Evolutionary conservation across 305 asterid species (phyloP).

Genomic region (Nicotiana rustica): DNA sequence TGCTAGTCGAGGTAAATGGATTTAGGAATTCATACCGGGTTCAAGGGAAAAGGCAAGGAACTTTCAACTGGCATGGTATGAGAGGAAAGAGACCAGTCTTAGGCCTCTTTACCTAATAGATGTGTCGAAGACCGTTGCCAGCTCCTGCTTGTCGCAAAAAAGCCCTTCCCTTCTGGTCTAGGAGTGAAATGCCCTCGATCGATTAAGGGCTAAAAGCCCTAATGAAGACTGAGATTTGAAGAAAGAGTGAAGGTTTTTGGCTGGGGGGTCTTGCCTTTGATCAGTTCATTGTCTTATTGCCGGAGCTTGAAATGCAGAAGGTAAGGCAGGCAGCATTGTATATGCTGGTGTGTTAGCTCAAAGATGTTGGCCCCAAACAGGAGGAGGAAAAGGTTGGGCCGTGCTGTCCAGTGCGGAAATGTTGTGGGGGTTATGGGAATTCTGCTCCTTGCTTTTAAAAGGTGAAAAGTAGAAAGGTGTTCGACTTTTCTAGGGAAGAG

Average conservation of each 20-base stretch:
- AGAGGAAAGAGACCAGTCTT: no score
- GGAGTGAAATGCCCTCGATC: not conserved
- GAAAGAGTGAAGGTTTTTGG: not conserved
- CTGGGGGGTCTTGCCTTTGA: not conserved
- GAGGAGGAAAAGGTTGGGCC: conserved; percentile 21
- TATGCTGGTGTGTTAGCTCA: conserved; percentile 13
- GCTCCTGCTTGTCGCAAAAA: not conserved
- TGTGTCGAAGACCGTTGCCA: not conserved
- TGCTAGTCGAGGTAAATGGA: no score
- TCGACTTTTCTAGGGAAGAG: not conserved
- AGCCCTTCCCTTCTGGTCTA: not conserved
- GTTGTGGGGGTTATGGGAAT: not conserved
- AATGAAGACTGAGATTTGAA: not conserved
- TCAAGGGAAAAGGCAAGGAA: no score
- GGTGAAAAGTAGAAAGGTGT: conserved; percentile 4
- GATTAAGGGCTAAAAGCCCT: not conserved
- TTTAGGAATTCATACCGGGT: no score
- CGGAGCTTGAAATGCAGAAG: conserved; percentile 1
- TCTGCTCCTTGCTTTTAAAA: conserved; percentile 17
- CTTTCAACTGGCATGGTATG: no score
- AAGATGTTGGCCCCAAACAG: not conserved
- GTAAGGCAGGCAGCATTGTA: not conserved
- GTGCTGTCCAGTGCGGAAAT: conserved; percentile 8
- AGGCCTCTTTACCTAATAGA: no score
- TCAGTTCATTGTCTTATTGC: not conserved